phyloP scores from a whole-genome alignment of 1,284 basidiomycete genomes.

The Papiliotrema laurentii region DNA sequence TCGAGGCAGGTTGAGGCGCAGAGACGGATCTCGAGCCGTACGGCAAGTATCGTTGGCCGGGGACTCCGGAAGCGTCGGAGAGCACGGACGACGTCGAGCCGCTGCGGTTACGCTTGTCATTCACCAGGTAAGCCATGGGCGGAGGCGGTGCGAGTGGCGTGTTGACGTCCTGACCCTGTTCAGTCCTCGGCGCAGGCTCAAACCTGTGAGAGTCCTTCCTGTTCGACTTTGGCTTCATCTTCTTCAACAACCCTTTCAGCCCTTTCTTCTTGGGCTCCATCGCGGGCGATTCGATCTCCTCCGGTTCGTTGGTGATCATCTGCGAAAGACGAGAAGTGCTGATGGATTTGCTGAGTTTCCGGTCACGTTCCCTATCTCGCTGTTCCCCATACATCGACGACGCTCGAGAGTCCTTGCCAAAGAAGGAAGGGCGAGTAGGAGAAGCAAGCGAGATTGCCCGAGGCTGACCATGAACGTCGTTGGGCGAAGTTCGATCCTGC shows the following conservation, averaged over 20 bases:
- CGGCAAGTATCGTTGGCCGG: too few species aligned
- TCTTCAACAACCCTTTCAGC: slow-evolving; percentile 74
- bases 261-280: slow-evolving; percentile 76
- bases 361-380: background rate
- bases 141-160: slow-evolving; percentile 74
- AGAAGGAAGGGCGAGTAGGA: slow-evolving; percentile 40
- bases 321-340: slow-evolving; percentile 36
- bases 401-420: slow-evolving; percentile 25
- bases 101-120: slow-evolving; percentile 38
- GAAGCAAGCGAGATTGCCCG: slow-evolving; percentile 39
- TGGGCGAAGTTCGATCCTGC: slow-evolving; percentile 27
- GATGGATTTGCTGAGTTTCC: slow-evolving; percentile 10
- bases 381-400: slow-evolving; percentile 19
- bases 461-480: slow-evolving; percentile 29
- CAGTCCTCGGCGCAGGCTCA: too few species aligned
- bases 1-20: slow-evolving; percentile 29
- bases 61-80: too few species aligned
- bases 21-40: slow-evolving; percentile 37
- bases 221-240: slow-evolving; percentile 51
- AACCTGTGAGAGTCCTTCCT: background rate
- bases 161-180: slow-evolving; percentile 27
- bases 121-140: slow-evolving; percentile 74
- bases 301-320: slow-evolving; percentile 18
- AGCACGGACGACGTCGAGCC: slow-evolving; percentile 32
- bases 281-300: too few species aligned